Base-by-base conservation (phyloP, 2,329 filamentous ascomycete species). In the Davidsoniella virescens region DNA sequence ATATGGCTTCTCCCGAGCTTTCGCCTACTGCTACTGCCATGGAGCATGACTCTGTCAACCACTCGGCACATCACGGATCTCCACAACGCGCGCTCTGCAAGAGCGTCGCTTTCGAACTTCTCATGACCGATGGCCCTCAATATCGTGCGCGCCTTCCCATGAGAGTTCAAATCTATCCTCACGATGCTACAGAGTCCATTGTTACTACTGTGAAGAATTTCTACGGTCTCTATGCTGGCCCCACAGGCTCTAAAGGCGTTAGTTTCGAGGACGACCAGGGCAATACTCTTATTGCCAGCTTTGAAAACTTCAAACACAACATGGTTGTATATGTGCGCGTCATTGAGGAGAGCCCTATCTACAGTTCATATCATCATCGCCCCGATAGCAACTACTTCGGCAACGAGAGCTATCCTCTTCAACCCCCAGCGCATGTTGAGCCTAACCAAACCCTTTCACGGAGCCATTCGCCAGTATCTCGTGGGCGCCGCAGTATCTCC, bases 171-270 rank as follows among this genome's bases (percentile, higher is more conserved):
- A 95, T 98, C 58, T 94, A 83, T 61, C 86, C 86, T 44, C 88
- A 96, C 65, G 92, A 98, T 70, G 88, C 86, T 48, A 96, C 90
- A 18, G 90, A 96, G 63, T 95, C 88, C 36, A 98, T 98, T 67
- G 86, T 96, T 56, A 92, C 87, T 12, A 96, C 92, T 1, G 90
- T 96, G 61, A 96, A 94, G 75, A 96, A 95, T 71, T 96, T 96
- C 69, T 96, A 94, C 63, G 92, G 92, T 54, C 75, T 98, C 57
- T 95, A 95, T 64, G 85, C 90, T 56, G 80, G 77, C 55, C 71
- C 73, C 36, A 67, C 67, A 55, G 75, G 78, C 58, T 78, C 78
- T 57, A 82, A 82, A 62, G 88, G 92, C 57, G 83, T 98, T 61
- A 94, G 87, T 67, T 96, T 98, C 61, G 90, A 96, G 67, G 90